These are phyloP conservation scores for Ophiobolus disseminans DNA, from an alignment of 2,329 filamentous ascomycete species.

Conservation along the genomic window DNA sequence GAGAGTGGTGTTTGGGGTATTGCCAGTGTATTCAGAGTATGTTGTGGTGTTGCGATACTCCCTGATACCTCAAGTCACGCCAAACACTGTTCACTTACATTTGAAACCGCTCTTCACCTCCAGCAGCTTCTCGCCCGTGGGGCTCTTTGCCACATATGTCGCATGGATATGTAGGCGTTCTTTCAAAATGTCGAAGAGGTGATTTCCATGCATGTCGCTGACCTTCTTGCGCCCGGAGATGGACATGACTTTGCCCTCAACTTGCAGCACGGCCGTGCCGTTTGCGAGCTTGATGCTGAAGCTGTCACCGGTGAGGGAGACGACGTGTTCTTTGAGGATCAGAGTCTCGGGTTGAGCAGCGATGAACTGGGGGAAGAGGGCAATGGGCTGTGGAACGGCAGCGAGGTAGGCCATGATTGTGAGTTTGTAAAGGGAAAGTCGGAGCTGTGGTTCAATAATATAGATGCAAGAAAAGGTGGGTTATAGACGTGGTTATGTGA, in stretches of 20 bases:
- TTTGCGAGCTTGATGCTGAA: slow-evolving; percentile 67
- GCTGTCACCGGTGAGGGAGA: slow-evolving; percentile 68
- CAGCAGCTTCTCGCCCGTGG: slow-evolving; percentile 57
- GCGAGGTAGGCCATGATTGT: slow-evolving; percentile 19
- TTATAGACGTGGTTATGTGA: background rate
- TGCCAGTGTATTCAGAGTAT: too few species aligned
- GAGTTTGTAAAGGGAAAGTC: background rate
- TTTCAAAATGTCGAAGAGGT: slow-evolving; percentile 66
- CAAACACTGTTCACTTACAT: slow-evolving; percentile 51
- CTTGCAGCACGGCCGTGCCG: slow-evolving; percentile 62
- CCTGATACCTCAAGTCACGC: background rate
- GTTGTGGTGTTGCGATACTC: too few species aligned
- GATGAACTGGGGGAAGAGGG: slow-evolving; percentile 39
- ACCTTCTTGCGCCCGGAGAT: slow-evolving; percentile 64
- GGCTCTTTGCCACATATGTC: slow-evolving; percentile 60
- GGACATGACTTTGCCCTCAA: slow-evolving; percentile 62
- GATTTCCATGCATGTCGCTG: slow-evolving; percentile 59
- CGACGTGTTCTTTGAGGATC: slow-evolving; percentile 66
- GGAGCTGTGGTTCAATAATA: too few species aligned
- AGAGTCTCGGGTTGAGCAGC: slow-evolving; percentile 53
- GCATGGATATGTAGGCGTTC: slow-evolving; percentile 60
- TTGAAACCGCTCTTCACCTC: slow-evolving; percentile 64
- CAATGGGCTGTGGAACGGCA: slow-evolving; percentile 28
- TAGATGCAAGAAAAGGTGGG: background rate
- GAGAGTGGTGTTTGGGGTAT: too few species aligned